Percentiles rank a stretch among this genome's conserved stretches.
phyloP scores from a whole-genome alignment of 805 yeast genomes.

The Metschnikowia borealis region DNA sequence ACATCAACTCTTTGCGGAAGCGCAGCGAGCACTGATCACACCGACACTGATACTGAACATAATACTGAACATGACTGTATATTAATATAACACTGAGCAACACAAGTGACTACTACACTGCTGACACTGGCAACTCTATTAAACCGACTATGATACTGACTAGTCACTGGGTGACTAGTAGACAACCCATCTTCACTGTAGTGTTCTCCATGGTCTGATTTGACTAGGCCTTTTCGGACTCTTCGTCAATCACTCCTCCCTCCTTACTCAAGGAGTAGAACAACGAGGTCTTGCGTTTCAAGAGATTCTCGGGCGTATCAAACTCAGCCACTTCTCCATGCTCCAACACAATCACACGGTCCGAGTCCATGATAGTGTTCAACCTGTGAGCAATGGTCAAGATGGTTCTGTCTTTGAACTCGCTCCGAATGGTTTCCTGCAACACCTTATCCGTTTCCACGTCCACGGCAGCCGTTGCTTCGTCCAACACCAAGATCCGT shows the following conservation, averaged over 20 bases:
- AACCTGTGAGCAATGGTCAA: slow-evolving; percentile 82
- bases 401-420: slow-evolving; percentile 73
- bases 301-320: slow-evolving; percentile 64
- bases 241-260: slow-evolving; percentile 57
- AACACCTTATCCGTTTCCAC: slow-evolving; percentile 76
- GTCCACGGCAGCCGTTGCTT: slow-evolving; percentile 88
- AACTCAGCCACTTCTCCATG: slow-evolving; percentile 73
- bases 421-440: slow-evolving; percentile 73
- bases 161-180: no score
- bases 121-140: neutral
- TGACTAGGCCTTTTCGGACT: neutral
- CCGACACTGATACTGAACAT: no score
- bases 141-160: no score
- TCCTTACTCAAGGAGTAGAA: slow-evolving; percentile 80
- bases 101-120: no score
- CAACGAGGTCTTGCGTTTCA: slow-evolving; percentile 61
- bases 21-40: slow-evolving; percentile 53
- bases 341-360: slow-evolving; percentile 70
- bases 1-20: slow-evolving; percentile 49
- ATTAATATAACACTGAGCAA: neutral
- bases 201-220: no score
- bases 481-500: slow-evolving; percentile 66
- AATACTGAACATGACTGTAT: slow-evolving; percentile 25
- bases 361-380: slow-evolving; percentile 79
- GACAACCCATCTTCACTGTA: no score